Base-by-base conservation (phyloP, 805 yeast species). In the Saccharomycopsis vini region DNA sequence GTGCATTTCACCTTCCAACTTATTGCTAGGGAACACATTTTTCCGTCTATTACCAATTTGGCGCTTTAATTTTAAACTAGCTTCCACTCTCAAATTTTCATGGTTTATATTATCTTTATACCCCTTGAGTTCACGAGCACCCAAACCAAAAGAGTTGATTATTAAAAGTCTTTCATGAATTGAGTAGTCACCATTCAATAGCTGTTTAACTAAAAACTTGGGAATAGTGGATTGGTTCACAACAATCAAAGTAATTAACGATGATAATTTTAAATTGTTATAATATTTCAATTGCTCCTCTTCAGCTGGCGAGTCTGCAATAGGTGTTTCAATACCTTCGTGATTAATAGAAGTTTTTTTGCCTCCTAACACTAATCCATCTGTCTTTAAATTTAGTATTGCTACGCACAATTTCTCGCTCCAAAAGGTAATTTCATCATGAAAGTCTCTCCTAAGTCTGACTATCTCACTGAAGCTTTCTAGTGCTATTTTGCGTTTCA, bases 131-230 rank as follows among this genome's bases (percentile, higher is more conserved):
- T 83, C 87, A 47, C 95, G 62, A 0, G 88, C 86, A 2, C 84
- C 74, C 20, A 88, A 62, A 0, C 89, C 80, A 10, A 86, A 56
- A 0, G 84, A 64, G 3, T 89, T 75, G 16, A 92, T 59, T 6
- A 89, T 66, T 23, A 74, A 62, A 62, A 89, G 67, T 39, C 97
- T 62, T 47, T 81, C 89, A 49, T 83, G 92, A 16, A 92, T 58
- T 0, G 95, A 86, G 49, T 81, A 76, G 55, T 90, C 98, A 0
- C 89, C 88, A 0, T 71, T 67, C 29, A 75, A 63, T 15, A 88
- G 62, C 15, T 35, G 36, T 29, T 40, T 24, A 12, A 44, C 31
- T 29, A 48, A 43, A 40, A 24, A 36, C n/a, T 28, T 28, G 7
- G 51, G 51, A 5, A 48, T 42, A 3, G 12, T 37, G 7, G 13